Percentiles rank a stretch among this genome's conserved stretches.
Evolutionary conservation across 768 basidiomycete species (phyloP).

Genomic region (Scleroderma bovista): DNA sequence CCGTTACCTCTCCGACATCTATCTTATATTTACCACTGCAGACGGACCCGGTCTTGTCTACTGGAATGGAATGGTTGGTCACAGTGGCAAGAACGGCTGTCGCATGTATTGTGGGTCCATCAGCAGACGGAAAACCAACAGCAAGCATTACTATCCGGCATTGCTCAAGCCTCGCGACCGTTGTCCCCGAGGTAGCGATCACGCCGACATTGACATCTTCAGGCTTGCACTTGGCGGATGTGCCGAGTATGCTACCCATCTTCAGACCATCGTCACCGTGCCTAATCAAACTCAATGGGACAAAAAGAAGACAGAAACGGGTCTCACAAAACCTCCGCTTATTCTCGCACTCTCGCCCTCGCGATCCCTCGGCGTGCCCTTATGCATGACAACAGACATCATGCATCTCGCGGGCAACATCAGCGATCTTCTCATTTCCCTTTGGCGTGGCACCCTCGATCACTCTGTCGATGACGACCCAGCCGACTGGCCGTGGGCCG

Average conservation of each 20-base stretch:
- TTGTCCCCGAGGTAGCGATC: slow-evolving; percentile 19
- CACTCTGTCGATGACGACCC: slow-evolving; percentile 13
- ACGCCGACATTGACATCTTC: slow-evolving; percentile 25
- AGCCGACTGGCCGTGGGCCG: slow-evolving; percentile 28
- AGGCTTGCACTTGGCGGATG: slow-evolving; percentile 5
- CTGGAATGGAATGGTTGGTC: slow-evolving; percentile 32
- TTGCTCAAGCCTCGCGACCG: slow-evolving; percentile 24
- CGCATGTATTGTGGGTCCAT: slow-evolving; percentile 24
- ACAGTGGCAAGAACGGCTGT: slow-evolving; percentile 32
- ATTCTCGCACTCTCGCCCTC: slow-evolving; percentile 26
- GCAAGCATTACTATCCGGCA: slow-evolving; percentile 30
- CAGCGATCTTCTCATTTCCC: slow-evolving; percentile 14
- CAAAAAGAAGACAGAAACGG: slow-evolving; percentile 25
- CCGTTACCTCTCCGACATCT: slow-evolving; percentile 11
- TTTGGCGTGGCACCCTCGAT: slow-evolving; percentile 20
- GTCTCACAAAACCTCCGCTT: slow-evolving; percentile 32
- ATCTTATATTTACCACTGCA: slow-evolving; percentile 12
- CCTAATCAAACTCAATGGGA: slow-evolving; percentile 23
- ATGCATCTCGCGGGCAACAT: slow-evolving; percentile 37
- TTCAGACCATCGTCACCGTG: background rate
- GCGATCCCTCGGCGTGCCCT: slow-evolving; percentile 25
- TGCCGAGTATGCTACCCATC: slow-evolving; percentile 1
- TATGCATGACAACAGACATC: slow-evolving; percentile 33
- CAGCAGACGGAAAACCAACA: slow-evolving; percentile 24
- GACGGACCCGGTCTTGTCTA: slow-evolving; percentile 25